A percentile compares a stretch with the other conserved stretches of the same genome.
phyloP scores from a whole-genome alignment of 495 filamentous ascomycete species.

The Pyrenula massariospora region DNA sequence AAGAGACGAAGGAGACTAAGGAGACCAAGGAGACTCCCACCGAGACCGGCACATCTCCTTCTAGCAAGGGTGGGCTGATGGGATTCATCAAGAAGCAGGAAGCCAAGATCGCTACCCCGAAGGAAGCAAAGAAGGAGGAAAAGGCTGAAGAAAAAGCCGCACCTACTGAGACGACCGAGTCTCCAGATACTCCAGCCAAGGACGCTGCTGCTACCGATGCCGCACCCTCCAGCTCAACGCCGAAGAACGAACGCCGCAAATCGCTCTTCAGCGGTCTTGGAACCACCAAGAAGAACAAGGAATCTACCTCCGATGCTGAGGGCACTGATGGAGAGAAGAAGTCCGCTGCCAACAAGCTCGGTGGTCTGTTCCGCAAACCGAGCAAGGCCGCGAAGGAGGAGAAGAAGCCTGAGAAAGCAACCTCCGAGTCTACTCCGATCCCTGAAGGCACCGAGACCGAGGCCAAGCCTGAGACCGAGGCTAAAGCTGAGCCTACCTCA shows the following conservation, averaged over 20 bases:
- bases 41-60: constrained; percentile 2
- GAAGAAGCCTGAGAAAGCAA: constrained; percentile 21
- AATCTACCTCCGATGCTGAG: constrained; percentile 36
- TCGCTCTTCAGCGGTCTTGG: constrained; percentile 44
- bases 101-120: background rate
- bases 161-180: constrained; percentile 18
- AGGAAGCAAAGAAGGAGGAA: constrained; percentile 20
- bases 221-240: constrained; percentile 6
- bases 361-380: constrained; percentile 44
- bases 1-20: background rate
- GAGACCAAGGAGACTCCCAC: constrained; percentile 1
- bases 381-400: constrained; percentile 40
- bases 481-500: constrained; percentile 19
- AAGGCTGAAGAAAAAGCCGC: constrained; percentile 15
- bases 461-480: constrained; percentile 9
- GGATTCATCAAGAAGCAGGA: constrained; percentile 5
- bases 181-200: constrained; percentile 3
- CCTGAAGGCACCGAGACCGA: constrained; percentile 18
- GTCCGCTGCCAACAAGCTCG: constrained; percentile 36
- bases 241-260: constrained; percentile 41
- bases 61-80: constrained; percentile 3
- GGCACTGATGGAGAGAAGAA: constrained; percentile 37
- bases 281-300: constrained; percentile 42
- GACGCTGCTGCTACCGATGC: constrained; percentile 11
- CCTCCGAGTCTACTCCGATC: constrained; percentile 23